Evolutionary conservation across 2,329 filamentous ascomycete species (phyloP), one percentile per base, ranked within the genome.

Genomic region (Diaporthe ilicicola): DNA sequence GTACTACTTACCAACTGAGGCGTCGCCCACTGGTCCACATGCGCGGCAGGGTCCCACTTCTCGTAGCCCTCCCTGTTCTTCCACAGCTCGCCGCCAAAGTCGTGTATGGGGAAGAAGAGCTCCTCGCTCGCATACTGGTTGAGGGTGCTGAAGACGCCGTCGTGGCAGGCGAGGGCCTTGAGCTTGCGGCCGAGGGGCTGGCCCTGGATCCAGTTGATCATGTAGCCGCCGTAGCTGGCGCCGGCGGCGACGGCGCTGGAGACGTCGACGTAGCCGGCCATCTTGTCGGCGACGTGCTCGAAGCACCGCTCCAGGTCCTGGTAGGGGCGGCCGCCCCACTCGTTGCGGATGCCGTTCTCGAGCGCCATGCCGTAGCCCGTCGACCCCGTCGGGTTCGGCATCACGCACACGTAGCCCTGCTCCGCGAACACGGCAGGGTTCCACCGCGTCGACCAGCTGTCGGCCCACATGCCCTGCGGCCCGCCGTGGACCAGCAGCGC

Each of bases 171-270:
- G 4, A 98, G 86, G 0, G 94, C 94, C 81, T 94, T 94, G 87
- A 98, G 97, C 75, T 92, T 90, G 34, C 93, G 90, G 24, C 94
- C 94, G 0, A 98, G 87, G 1, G 89, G 87, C 73, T 96, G 92
- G 9, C 95, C 95, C 81, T 97, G 94, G 76, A 97, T 94, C 94
- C 95, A 97, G 79, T 97, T 93, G 74, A 93, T 90, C 92, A 94
- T 93, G 77, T 89, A 93, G 5, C 92, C 92, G 39, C 92, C 92
- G 75, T 93, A 94, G 12, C 88, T 91, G 0, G 92, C 93, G 6
- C 93, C 93, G 0, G 94, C 82, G 1, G 92, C 93, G 0, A 96
- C 93, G 1, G 92, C 89, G 13, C 89, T 87, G 4, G 84, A 80
- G 0, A 89, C 92, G 77, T 96, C 93, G 46, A 94, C 88, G 75